Evolutionary conservation across 1,284 basidiomycete species (phyloP).

Genomic region (Cryptococcus wingfieldii): DNA sequence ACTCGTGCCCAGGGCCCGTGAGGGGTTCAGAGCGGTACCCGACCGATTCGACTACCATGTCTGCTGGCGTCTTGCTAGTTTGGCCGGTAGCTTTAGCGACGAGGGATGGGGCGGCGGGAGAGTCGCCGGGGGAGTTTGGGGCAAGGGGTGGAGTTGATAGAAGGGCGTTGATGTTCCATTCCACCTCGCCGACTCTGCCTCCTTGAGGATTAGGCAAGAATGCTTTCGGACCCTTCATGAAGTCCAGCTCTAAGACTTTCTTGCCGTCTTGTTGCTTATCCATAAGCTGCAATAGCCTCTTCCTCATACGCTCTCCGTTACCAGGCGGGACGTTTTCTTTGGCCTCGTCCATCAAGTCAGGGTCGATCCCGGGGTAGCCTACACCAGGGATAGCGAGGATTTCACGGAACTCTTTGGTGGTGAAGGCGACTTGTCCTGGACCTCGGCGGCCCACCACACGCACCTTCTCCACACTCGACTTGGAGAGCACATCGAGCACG

Average conservation of each 20-base stretch:
- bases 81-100: conserved; percentile 62
- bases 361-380: conserved; percentile 43
- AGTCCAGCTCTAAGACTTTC: conserved; percentile 75
- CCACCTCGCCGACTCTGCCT: conserved; percentile 45
- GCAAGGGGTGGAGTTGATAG: conserved; percentile 13
- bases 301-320: conserved; percentile 48
- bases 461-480: conserved; percentile 67
- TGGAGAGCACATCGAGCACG: conserved; percentile 66
- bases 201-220: conserved; percentile 45
- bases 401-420: conserved; percentile 91
- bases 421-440: conserved; percentile 84
- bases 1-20: conserved; percentile 11
- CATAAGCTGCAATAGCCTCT: conserved; percentile 52
- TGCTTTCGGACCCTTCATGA: conserved; percentile 66
- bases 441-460: conserved; percentile 82
- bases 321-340: conserved; percentile 28
- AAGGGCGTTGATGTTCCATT: conserved; percentile 42
- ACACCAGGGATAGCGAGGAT: conserved; percentile 73
- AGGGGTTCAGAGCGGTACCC: conserved; percentile 75
- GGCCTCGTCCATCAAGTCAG: conserved; percentile 40
- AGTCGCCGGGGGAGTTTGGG: conserved; percentile 7
- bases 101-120: conserved; percentile 16
- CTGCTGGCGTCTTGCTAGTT: conserved; percentile 58
- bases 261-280: conserved; percentile 18
- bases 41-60: conserved; percentile 80